A percentile compares a stretch with the other conserved stretches of the same genome.
Conservation (phyloP, 2,329 filamentous ascomycete genomes). For the Fusarium humuli region DNA sequence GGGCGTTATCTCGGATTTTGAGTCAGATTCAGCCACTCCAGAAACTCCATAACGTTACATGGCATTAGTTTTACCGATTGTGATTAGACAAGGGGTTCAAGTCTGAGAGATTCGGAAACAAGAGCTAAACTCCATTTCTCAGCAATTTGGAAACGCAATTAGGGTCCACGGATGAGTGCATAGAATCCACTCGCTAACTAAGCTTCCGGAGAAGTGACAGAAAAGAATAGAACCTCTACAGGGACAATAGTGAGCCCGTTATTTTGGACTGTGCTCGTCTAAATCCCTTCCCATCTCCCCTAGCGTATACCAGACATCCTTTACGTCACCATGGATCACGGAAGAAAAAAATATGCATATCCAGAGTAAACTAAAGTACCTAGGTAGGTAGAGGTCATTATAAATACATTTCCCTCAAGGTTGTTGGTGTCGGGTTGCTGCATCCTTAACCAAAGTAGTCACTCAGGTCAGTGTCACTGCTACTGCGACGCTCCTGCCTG, state of each 20-base stretch:
- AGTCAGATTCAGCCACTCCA: conserved; percentile 38
- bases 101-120: conserved; percentile 29
- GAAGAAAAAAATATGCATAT: conserved; percentile 12
- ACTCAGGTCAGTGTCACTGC: neutral
- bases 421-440: neutral
- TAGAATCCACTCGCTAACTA: conserved; percentile 13
- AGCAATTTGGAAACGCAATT: conserved; percentile 17
- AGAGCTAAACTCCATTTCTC: conserved; percentile 36
- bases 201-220: conserved; percentile 18
- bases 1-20: conserved; percentile 29
- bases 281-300: conserved; percentile 15
- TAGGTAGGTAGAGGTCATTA: conserved; percentile 6
- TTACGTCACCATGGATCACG: conserved; percentile 27
- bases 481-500: conserved; percentile 10
- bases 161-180: conserved; percentile 1
- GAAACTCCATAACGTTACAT: conserved; percentile 26
- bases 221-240: neutral
- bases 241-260: neutral
- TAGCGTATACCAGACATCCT: conserved; percentile 14
- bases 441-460: neutral
- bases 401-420: conserved; percentile 24
- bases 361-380: neutral
- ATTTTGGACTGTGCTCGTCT: conserved; percentile 11
- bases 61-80: neutral
- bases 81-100: neutral